Base-by-base conservation (phyloP, 805 yeast species). In the Lachancea nothofagi region DNA sequence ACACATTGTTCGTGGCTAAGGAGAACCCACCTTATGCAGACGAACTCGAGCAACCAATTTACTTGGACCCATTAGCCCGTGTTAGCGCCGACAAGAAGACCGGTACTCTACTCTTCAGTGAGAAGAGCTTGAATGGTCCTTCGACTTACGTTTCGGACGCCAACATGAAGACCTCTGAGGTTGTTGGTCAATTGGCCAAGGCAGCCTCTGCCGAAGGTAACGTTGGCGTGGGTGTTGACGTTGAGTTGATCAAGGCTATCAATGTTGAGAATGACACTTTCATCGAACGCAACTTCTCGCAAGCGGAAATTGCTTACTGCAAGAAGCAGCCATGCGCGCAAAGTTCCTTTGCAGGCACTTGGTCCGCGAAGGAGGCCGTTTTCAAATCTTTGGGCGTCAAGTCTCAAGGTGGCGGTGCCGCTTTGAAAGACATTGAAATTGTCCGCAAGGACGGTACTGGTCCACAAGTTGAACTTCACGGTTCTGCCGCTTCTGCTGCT, bases 291-390 rank as follows among this genome's bases (percentile, higher is more conserved):
- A 93, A 93, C 73, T 93, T 89, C 74, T 89, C 97, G 32, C 69
- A 61, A 6, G 70, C 65, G 13, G 99, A 93, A 71, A 80, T 81
- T 50, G 70, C 68, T 25, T 93, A 93, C 72, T 88, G 97, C 64
- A 51, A 64, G 44, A 59, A 69, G 24, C 78, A 96, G 23, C 72
- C 97, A 30, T 73, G 74, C 49, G 85, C 93, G 37, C 83, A 78
- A 57, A 86, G 97, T 10, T 86, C 97, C 3, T 93, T 75, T 66
- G 88, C 98, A 20, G 99, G 99, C 34, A 83, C 95, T 31, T 93
- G 99, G 99, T 86, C 96, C 22, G 98, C 98, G 32, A 93, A 93
- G 69, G 99, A 93, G 70, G 98, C 99, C 30, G 97, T 89, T 25
- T 93, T 93, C 80, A 93, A 93, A 71, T 85, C 96, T 14, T 72